Base-by-base conservation (phyloP, 805 yeast species). In the Starmerella bacillaris region DNA sequence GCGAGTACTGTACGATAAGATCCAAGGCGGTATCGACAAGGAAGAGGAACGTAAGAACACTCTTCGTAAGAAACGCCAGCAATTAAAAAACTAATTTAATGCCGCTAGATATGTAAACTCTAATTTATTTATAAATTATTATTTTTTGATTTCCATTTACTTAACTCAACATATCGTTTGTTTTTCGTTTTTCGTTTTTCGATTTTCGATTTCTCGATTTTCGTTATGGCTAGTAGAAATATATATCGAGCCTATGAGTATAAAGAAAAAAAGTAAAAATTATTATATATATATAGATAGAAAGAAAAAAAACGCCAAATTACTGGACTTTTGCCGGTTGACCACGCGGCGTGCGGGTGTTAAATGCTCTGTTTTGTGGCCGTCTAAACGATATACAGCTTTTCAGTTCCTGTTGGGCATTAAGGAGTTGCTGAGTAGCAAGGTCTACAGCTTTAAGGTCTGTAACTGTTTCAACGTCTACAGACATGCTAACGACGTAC, bases 1-100 rank as follows among this genome's bases (percentile, higher is more conserved):
- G 63, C 78, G 83, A 66, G 80, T 79, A 58, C 65, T 84, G 46
- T 89, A 89, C 67, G 78, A 78, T 64, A 78, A 78, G 74, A 80
- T 86, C 92, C 89, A 82, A 62, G 74, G 80, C 56, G 86, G 93
- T 39, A 71, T 78, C 49, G 74, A 75, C 40, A 72, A 79, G 69
- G 78, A 79, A 62, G 82, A 78, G 51, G 67, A 67, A 35, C 73
- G 86, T 59, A 70, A 71, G 50, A 77, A 75, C 58, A 72, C 70
- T 54, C 60, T 82, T 37, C 73, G 69, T 33, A 74, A 77, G 66
- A 65, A 72, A 49, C 72, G 74, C 55, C 51, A 56, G 32, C 61
- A 64, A 51, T 46, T 65, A 34, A 35, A 37, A 22, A 36, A 43
- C 31, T 39, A 41, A 32, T n/a, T n/a, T n/a, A n/a, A n/a, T n/a